Evolutionary conservation across 129 eudicot species (phyloP), one percentile per base, ranked within the genome.

Genomic region (Arctium minus): DNA sequence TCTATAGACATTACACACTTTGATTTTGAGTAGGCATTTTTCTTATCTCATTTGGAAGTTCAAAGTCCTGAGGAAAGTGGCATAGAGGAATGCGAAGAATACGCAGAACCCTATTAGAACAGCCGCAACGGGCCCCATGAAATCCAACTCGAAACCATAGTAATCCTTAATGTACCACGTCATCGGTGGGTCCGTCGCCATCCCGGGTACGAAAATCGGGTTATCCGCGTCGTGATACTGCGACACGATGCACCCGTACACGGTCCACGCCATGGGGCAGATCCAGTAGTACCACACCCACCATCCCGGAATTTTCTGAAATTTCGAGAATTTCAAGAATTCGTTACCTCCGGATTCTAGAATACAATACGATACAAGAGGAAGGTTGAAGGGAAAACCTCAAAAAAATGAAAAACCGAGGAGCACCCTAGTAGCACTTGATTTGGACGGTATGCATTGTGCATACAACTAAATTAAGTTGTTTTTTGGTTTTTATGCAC

Each of bases 241-340:
- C 11, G 93, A 89, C 31, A 92, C 86, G 37, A 92, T 92, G 35
- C 86, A 76, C 15, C 94, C 97, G 62, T 92, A 92, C 22, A 92
- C 97, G 0, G 94, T 90, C 97, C 97, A 92, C 6, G 97, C 94
- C 89, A 92, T 87, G 30, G 97, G 97, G 85, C 97, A 92, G 77
- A 90, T 85, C 90, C 92, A 92, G 81, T 92, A 90, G 70, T 92
- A 92, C 97, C 97, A 92, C 37, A 90, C 46, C 97, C 97, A 92
- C 97, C 97, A 92, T 84, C 88, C 88, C 4, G 97, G 97, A 83
- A 92, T 92, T 90, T 80, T 87, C 97, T 92, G 89, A 75, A 68
- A 72, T 42, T 42, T 67, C 33, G 27, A 22, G 27, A 22, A 22
- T 22, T 69, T 62, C 38, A 69, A n/a, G 15, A 17, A 29, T 3